Conservation (phyloP, 768 basidiomycete genomes). For the Mycena olivaceomarginata region DNA sequence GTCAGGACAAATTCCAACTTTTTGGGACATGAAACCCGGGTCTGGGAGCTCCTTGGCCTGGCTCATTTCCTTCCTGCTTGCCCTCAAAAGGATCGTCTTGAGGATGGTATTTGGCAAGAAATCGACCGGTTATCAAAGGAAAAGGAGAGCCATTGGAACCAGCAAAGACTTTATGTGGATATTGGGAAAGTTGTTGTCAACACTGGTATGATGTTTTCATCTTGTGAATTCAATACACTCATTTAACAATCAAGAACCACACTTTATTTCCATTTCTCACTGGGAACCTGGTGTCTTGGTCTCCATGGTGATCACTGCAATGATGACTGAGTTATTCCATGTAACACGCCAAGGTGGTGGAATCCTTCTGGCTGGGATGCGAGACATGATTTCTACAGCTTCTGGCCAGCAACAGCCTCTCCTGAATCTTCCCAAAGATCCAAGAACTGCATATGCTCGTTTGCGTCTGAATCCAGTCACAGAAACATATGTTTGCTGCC, state of each 20-base stretch:
- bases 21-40: conserved; percentile 17
- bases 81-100: background rate
- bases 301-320: conserved; percentile 37
- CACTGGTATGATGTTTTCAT: conserved; percentile 1
- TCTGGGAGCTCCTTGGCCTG: conserved; percentile 10
- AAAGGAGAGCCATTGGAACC: conserved; percentile 25
- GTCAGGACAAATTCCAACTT: background rate
- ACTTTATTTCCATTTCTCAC: conserved; percentile 15
- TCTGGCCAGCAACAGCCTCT: background rate
- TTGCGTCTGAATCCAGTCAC: conserved; percentile 51
- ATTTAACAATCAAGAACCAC: background rate
- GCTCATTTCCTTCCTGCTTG: conserved; percentile 13
- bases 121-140: background rate
- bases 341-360: conserved; percentile 44
- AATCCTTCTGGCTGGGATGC: conserved; percentile 45
- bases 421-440: conserved; percentile 46
- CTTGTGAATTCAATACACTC: too few relatives aligned
- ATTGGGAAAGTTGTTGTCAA: conserved; percentile 1
- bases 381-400: background rate
- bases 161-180: conserved; percentile 9
- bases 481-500: conserved; percentile 47
- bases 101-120: background rate
- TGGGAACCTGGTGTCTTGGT: conserved; percentile 21
- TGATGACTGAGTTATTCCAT: conserved; percentile 48
- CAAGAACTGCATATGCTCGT: conserved; percentile 8